Percentiles rank a stretch among this genome's conserved stretches.
Evolutionary conservation across 768 basidiomycete species (phyloP).

Genomic region (Aureoboletus auriporus): DNA sequence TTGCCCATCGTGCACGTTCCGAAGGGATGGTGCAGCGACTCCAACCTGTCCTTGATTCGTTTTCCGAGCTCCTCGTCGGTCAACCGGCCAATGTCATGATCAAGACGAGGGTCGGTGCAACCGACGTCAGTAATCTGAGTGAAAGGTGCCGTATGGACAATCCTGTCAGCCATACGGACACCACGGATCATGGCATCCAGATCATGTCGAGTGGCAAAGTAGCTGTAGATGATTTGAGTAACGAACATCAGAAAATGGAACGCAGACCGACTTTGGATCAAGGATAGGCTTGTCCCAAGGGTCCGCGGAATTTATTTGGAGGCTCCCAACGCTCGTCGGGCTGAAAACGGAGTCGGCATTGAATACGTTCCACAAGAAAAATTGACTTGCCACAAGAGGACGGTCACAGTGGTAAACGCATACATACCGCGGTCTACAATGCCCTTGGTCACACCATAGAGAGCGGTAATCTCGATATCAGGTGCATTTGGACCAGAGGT

Average conservation of each 20-base stretch:
- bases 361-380: background rate
- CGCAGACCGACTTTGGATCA: constrained; percentile 37
- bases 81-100: constrained; percentile 34
- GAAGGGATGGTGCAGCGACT: constrained; percentile 43
- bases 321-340: constrained; percentile 41
- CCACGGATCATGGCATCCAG: constrained; percentile 38
- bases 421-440: constrained; percentile 7
- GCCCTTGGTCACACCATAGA: background rate
- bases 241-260: background rate
- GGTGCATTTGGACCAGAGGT: constrained; percentile 29
- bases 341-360: constrained; percentile 17
- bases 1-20: constrained; percentile 36
- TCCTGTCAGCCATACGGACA: constrained; percentile 34
- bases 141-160: constrained; percentile 37
- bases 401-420: constrained; percentile 15
- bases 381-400: constrained; percentile 23
- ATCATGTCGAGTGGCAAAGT: constrained; percentile 40
- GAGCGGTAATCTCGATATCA: constrained; percentile 26
- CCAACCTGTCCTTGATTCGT: constrained; percentile 30
- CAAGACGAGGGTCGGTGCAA: constrained; percentile 27
- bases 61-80: constrained; percentile 34
- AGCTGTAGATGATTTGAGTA: constrained; percentile 26
- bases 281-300: constrained; percentile 40
- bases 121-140: constrained; percentile 32
- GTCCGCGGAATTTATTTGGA: constrained; percentile 38